Conservation (phyloP, 129 eudicot species). For the Apium graveolens region DNA sequence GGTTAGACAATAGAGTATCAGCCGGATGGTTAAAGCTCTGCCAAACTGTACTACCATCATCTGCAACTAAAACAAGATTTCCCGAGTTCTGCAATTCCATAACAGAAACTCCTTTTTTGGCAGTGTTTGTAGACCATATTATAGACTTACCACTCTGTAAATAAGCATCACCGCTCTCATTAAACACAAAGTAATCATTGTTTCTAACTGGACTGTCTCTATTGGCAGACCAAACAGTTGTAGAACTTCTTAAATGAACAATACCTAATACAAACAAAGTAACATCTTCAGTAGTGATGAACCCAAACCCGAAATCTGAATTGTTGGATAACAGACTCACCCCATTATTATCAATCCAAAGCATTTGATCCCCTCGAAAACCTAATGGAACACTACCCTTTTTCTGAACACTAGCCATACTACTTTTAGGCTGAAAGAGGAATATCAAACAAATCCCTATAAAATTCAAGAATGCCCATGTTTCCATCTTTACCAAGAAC, state of each 20-base stretch:
- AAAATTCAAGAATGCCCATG: constrained; percentile 26
- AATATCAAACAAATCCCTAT: constrained; percentile 17
- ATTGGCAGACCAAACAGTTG: constrained; percentile 84
- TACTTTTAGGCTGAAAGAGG: constrained; percentile 30
- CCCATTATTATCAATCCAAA: constrained; percentile 61
- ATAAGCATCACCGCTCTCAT: constrained; percentile 51
- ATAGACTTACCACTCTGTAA: constrained; percentile 35
- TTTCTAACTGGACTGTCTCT: constrained; percentile 37
- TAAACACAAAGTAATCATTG: constrained; percentile 55
- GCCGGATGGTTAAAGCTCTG: constrained; percentile 76
- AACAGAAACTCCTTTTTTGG: constrained; percentile 39
- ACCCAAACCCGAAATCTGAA: constrained; percentile 67
- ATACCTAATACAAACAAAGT: constrained; percentile 52
- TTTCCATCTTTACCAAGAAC: constrained; percentile 28
- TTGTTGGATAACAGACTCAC: constrained; percentile 55
- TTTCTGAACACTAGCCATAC: constrained; percentile 42
- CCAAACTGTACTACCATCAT: constrained; percentile 53
- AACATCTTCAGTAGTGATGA: constrained; percentile 45
- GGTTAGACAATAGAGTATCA: constrained; percentile 58
- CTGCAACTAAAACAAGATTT: constrained; percentile 57
- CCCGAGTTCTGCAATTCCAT: constrained; percentile 69
- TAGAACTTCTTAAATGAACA: constrained; percentile 43
- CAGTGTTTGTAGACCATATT: constrained; percentile 67
- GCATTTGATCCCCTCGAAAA: constrained; percentile 63
- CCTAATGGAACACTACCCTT: constrained; percentile 30